A percentile compares a stretch with the other conserved stretches of the same genome.
Evolutionary conservation across 306 rosid species (phyloP).

Genomic region (Delonix regia): DNA sequence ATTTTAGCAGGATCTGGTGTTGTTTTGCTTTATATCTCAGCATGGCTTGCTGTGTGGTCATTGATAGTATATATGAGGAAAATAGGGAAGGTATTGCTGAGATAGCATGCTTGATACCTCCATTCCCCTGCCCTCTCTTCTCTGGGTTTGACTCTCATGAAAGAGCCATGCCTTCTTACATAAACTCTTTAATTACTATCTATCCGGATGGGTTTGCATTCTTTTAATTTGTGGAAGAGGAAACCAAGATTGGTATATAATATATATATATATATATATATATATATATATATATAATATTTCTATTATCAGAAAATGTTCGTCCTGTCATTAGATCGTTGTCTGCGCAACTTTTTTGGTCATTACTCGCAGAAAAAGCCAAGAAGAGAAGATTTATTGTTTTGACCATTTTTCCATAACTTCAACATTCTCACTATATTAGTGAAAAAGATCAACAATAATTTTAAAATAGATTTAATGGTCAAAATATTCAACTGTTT

Average conservation of each 20-base stretch:
- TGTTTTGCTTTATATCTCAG: slow-evolving; percentile 84
- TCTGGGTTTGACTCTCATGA: neutral
- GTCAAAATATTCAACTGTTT: too few relatives aligned
- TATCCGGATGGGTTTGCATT: slow-evolving; percentile 31
- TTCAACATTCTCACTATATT: neutral
- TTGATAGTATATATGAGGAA: slow-evolving; percentile 79
- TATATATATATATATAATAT: slow-evolving; percentile 26
- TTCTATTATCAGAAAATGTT: slow-evolving; percentile 15
- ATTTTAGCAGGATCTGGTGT: slow-evolving; percentile 73
- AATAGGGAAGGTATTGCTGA: slow-evolving; percentile 80
- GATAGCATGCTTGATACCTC: slow-evolving; percentile 47
- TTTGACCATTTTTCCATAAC: too few relatives aligned
- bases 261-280: slow-evolving; percentile 38
- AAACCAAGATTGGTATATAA: neutral
- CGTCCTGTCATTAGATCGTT: slow-evolving; percentile 26
- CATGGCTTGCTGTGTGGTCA: slow-evolving; percentile 98
- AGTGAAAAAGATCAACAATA: neutral
- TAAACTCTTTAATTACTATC: slow-evolving; percentile 25
- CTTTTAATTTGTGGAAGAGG: slow-evolving; percentile 26
- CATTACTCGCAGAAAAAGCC: neutral
- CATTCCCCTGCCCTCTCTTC: neutral
- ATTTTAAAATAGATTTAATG: too few relatives aligned
- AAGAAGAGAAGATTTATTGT: slow-evolving; percentile 1
- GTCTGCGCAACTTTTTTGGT: slow-evolving; percentile 8
- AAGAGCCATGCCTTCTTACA: neutral